These are phyloP conservation scores for Phoenix roebelenii DNA, from an alignment of 176 grass and related monocot species.

Conservation along the genomic window DNA sequence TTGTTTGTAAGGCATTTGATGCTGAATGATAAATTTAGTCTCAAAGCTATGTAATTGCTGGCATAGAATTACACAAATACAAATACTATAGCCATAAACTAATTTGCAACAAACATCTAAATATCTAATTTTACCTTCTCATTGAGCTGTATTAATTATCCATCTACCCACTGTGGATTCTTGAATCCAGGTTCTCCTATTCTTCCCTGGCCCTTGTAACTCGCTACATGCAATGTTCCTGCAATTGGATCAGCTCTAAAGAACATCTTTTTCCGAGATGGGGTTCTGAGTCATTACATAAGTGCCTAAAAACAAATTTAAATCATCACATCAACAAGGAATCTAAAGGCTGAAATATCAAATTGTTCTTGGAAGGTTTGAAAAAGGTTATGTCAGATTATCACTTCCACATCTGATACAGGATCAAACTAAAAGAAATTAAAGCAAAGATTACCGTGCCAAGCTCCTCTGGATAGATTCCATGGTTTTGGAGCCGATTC, in stretches of 20 bases:
- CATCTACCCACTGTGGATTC: slow-evolving; percentile 87
- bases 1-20: no score
- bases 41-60: no score
- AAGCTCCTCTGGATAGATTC: slow-evolving; percentile 77
- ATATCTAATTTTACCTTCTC: slow-evolving; percentile 69
- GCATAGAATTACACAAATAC: no score
- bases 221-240: slow-evolving; percentile 32
- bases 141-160: slow-evolving; percentile 71
- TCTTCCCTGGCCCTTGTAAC: slow-evolving; percentile 89
- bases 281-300: no score
- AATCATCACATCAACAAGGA: neutral
- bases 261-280: no score
- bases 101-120: neutral
- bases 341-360: neutral
- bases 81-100: neutral
- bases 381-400: no score
- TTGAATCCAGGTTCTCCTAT: slow-evolving; percentile 87
- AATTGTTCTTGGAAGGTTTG: no score
- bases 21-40: no score
- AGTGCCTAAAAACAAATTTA: no score
- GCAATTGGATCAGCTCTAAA: no score
- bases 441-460: slow-evolving; percentile 57
- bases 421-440: no score
- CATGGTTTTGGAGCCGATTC: slow-evolving; percentile 55
- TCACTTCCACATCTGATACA: no score